Evolutionary conservation across 371 early-diverging fungal species (phyloP).

Genomic region (Mortierella polycephala): DNA sequence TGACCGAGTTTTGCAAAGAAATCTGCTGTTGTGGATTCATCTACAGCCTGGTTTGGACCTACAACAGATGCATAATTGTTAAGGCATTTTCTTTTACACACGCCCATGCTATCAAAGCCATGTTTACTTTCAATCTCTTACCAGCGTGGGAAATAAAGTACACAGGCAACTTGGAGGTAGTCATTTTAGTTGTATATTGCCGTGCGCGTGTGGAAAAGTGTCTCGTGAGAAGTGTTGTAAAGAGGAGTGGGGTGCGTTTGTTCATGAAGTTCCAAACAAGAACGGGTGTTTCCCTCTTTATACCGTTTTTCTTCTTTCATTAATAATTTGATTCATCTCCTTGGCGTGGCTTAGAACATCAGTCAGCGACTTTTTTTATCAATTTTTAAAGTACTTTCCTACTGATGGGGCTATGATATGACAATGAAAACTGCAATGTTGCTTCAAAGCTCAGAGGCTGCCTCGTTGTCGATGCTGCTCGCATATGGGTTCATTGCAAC

Average conservation of each 20-base stretch:
- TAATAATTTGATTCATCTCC: background rate
- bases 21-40: conserved; percentile 34
- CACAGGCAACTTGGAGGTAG: conserved; percentile 38
- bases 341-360: too few relatives aligned
- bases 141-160: conserved; percentile 50
- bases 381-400: background rate
- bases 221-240: background rate
- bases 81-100: too few relatives aligned
- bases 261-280: too few relatives aligned
- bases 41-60: conserved; percentile 51
- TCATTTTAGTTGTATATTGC: conserved; percentile 7
- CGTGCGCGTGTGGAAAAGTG: background rate
- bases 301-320: too few relatives aligned
- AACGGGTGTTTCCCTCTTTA: too few relatives aligned
- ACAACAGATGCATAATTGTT: background rate
- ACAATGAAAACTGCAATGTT: background rate
- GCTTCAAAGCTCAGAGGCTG: background rate
- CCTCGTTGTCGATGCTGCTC: background rate
- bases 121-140: conserved; percentile 4
- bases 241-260: background rate
- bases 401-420: too few relatives aligned
- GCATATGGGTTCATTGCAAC: conserved; percentile 71
- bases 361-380: background rate
- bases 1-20: conserved; percentile 44
- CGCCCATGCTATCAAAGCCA: too few relatives aligned